Conservation (phyloP, 305 asterid species). For the Fraxinus nigra region DNA sequence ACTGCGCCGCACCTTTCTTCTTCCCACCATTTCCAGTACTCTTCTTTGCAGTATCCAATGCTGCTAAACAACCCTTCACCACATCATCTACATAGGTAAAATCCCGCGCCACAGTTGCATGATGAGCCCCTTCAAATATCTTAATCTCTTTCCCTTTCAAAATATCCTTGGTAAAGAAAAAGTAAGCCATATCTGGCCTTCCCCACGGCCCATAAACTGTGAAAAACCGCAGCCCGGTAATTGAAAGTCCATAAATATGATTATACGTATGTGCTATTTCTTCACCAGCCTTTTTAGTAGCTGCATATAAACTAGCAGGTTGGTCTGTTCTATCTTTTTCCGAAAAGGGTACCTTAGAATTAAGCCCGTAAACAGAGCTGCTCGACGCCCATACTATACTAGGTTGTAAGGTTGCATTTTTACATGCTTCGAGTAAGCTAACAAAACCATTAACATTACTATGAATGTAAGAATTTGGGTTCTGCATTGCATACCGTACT, state of each 20-base stretch:
- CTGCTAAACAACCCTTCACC: conserved; percentile 74
- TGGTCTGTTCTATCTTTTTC: conserved; percentile 71
- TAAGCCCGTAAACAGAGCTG: conserved; percentile 80
- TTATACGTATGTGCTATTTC: conserved; percentile 81
- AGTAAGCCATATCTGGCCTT: conserved; percentile 87
- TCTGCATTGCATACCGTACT: conserved; percentile 77
- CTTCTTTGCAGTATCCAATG: conserved; percentile 55
- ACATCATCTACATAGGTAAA: conserved; percentile 84
- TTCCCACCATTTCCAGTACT: conserved; percentile 82
- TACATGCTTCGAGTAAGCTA: conserved; percentile 60
- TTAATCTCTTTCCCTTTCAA: conserved; percentile 66
- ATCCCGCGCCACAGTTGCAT: conserved; percentile 69
- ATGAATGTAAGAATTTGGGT: conserved; percentile 63
- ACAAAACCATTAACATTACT: conserved; percentile 75
- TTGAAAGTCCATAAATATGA: conserved; percentile 72
- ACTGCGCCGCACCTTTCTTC: conserved; percentile 58
- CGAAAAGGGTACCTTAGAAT: conserved; percentile 76
- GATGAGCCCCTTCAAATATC: conserved; percentile 62
- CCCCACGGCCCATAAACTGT: conserved; percentile 94
- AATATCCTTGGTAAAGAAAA: conserved; percentile 75
- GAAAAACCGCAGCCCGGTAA: conserved; percentile 72
- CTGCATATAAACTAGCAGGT: conserved; percentile 83
- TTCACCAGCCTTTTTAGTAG: conserved; percentile 84
- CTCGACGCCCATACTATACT: conserved; percentile 80
- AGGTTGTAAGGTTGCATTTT: conserved; percentile 63